Evolutionary conservation across 2,329 filamentous ascomycete species (phyloP).

Genomic region (Scopulariopsis brevicaulis): DNA sequence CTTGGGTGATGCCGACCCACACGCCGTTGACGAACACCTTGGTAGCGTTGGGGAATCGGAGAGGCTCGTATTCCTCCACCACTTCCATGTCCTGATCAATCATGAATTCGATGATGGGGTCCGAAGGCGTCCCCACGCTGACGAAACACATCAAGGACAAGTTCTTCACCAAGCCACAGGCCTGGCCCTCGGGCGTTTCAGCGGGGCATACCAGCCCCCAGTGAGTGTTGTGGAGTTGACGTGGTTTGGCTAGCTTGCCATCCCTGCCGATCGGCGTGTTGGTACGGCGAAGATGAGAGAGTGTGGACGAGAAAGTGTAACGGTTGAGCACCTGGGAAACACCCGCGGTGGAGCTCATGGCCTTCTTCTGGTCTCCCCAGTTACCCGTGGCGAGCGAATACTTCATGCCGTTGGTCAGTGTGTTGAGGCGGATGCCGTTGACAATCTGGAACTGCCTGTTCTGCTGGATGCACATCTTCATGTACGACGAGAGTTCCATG

Average conservation of each 20-base stretch:
- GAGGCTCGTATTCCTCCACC: constrained; percentile 85
- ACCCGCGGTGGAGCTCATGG: constrained; percentile 85
- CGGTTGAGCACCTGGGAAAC: constrained; percentile 97
- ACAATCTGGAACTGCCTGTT: constrained; percentile 84
- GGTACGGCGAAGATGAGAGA: constrained; percentile 92
- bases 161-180: constrained; percentile 97
- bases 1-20: constrained; percentile 92
- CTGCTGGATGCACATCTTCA: constrained; percentile 84
- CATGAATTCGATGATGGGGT: constrained; percentile 92
- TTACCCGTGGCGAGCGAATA: constrained; percentile 97
- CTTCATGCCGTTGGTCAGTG: constrained; percentile 86
- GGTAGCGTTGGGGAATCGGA: constrained; percentile 79
- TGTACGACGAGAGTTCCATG: constrained; percentile 79
- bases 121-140: constrained; percentile 83
- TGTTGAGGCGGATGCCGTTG: constrained; percentile 81
- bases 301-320: constrained; percentile 92
- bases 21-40: constrained; percentile 98
- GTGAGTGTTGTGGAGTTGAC: constrained; percentile 96
- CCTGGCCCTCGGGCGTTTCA: constrained; percentile 95
- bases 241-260: constrained; percentile 94
- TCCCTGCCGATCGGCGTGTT: constrained; percentile 97
- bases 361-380: constrained; percentile 99
- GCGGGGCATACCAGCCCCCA: constrained; percentile 97
- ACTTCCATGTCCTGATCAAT: constrained; percentile 92
- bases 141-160: constrained; percentile 97